Evolutionary conservation across 108 stramenopile species (phyloP).

Genomic region (Schizochytrium sp.): DNA sequence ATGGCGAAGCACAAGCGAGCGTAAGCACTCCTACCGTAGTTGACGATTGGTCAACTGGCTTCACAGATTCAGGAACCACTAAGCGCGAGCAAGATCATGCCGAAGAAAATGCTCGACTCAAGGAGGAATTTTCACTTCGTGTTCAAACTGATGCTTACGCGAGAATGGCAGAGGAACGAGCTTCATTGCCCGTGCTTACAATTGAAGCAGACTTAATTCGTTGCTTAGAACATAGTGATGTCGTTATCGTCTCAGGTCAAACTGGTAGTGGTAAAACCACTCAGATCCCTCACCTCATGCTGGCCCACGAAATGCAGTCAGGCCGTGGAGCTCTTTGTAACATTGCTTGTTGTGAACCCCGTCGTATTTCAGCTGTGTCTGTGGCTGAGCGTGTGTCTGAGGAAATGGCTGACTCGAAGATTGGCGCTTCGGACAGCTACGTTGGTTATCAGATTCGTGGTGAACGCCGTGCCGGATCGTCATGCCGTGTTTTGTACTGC

Average conservation of each 20-base stretch:
- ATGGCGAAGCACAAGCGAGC: background rate
- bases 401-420: conserved; percentile 77
- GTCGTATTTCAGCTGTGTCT: conserved; percentile 84
- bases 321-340: conserved; percentile 71
- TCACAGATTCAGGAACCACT: background rate
- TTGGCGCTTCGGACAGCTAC: conserved; percentile 75
- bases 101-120: background rate
- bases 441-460: conserved; percentile 94
- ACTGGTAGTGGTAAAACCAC: conserved; percentile 82
- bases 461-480: conserved; percentile 78
- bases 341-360: conserved; percentile 87
- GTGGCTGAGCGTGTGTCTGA: conserved; percentile 84
- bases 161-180: conserved; percentile 10
- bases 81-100: background rate
- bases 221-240: conserved; percentile 64
- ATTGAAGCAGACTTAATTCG: conserved; percentile 59
- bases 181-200: conserved; percentile 52
- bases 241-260: conserved; percentile 74
- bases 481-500: conserved; percentile 89
- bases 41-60: background rate
- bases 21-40: background rate
- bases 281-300: conserved; percentile 87
- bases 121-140: background rate
- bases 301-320: conserved; percentile 74
- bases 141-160: background rate